Conservation (phyloP, 257 asterid genomes). For the Solanum etuberosum region DNA sequence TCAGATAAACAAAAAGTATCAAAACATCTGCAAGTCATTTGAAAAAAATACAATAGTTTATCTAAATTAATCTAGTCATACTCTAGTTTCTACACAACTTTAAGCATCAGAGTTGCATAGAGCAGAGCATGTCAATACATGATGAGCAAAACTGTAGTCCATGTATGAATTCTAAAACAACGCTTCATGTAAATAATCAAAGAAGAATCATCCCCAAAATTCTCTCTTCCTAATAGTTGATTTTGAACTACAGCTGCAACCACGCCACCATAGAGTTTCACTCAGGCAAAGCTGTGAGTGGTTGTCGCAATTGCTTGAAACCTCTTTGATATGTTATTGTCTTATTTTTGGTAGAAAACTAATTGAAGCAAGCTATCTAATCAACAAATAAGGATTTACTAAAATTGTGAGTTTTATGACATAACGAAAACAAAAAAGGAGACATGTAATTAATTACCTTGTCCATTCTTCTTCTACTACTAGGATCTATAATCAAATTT, state of each 20-base stretch:
- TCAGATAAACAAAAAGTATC: not conserved
- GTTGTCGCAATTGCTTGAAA: not conserved
- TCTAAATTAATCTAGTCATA: not conserved
- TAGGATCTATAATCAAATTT: slow-evolving; percentile 39
- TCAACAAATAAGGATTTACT: not conserved
- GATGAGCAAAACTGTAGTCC: not conserved
- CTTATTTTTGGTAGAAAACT: not conserved
- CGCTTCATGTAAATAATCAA: not conserved
- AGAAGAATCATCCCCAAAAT: not conserved
- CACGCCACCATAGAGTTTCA: not conserved
- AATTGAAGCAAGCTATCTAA: not conserved
- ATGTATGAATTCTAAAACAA: not conserved
- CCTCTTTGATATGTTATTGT: not conserved
- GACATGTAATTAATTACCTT: slow-evolving; percentile 26
- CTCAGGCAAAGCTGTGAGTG: not conserved
- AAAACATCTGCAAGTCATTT: not conserved
- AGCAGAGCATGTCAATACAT: not conserved
- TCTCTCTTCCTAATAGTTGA: not conserved
- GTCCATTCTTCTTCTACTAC: slow-evolving; percentile 8
- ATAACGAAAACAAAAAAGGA: not conserved
- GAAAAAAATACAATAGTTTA: not conserved
- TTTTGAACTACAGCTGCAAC: not conserved
- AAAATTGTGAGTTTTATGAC: not conserved
- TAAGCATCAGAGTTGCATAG: not conserved
- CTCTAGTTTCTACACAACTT: not conserved